Evolutionary conservation across 805 yeast genomes (phyloP), one percentile per base, ranked within the genome.

Genomic region (Monosporozyma solicola): DNA sequence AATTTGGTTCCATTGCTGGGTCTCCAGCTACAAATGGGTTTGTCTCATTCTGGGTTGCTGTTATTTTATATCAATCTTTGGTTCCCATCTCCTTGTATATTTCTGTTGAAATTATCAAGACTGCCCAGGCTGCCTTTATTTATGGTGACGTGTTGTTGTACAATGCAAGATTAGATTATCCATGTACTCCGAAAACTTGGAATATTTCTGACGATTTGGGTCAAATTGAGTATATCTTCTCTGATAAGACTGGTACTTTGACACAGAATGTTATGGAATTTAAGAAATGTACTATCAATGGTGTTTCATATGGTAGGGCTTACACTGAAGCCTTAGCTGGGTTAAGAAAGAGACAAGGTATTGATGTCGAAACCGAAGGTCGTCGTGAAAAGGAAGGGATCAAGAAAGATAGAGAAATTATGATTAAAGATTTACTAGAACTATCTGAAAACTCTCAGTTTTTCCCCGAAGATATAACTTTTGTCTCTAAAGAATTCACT

Each of bases 191-290:
- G 15, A 85, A 86, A 63, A 77, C 91, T 0, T 87, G 95, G 95
- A 84, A 80, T 63, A 86, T 87, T 46, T 84, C 91, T 2, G 95
- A 87, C 73, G 95, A 87, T 68, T 72, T 87, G 60, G 95, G 95
- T 33, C 95, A 87, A 67, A 83, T 87, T 58, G 95, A 87, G 65
- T 87, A 87, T 64, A 80, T 87, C 49, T 87, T 87, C 67, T 83
- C 89, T 69, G 95, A 86, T 70, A 86, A 86, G 65, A 86, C 95
- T 0, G 95, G 95, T 56, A 86, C 95, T 1, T 70, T 86, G 61
- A 86, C 95, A 1, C 94, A 86, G 65, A 86, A 86, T 63, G 80
- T 86, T 29, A 87, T 87, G 95, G 94, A 87, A 64, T 86, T 84
- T 68, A 87, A 85, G 59, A 87, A 86, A 64, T 82, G 89, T 67